Percentiles rank a stretch among this genome's conserved stretches.
Conservation (phyloP, 345 rosid species). For the Salix udensis region DNA sequence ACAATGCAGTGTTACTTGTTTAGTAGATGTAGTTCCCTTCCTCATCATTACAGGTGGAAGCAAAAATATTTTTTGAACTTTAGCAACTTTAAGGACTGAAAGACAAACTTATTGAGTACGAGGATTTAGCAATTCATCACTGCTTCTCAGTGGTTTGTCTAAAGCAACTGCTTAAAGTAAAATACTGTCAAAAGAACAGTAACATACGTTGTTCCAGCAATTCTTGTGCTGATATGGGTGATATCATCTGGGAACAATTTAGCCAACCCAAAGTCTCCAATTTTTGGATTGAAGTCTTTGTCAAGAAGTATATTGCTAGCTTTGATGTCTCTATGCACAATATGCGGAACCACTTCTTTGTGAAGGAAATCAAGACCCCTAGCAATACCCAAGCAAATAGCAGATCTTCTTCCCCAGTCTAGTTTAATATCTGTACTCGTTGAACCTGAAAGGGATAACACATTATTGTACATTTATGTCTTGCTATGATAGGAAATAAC, state of each 20-base stretch:
- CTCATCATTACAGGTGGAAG: background rate
- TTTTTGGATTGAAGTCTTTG: constrained; percentile 68
- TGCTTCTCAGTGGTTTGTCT: background rate
- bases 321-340: constrained; percentile 94
- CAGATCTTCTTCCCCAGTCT: constrained; percentile 74
- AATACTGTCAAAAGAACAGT: background rate
- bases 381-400: constrained; percentile 79
- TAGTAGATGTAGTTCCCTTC: background rate
- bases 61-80: background rate
- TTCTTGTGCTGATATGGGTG: constrained; percentile 89
- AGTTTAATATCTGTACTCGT: constrained; percentile 41
- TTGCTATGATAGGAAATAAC: background rate
- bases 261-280: constrained; percentile 96
- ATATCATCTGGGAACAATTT: constrained; percentile 91
- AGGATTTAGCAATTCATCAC: background rate
- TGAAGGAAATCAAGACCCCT: constrained; percentile 82
- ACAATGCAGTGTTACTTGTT: background rate
- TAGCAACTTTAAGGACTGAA: background rate
- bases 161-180: background rate
- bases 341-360: constrained; percentile 71
- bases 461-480: background rate
- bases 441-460: constrained; percentile 35
- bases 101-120: background rate
- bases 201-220: constrained; percentile 92
- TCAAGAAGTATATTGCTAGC: constrained; percentile 93